These are phyloP conservation scores for Rhizopus stolonifer DNA, from an alignment of 371 early-diverging fungal genomes.

Conservation along the genomic window DNA sequence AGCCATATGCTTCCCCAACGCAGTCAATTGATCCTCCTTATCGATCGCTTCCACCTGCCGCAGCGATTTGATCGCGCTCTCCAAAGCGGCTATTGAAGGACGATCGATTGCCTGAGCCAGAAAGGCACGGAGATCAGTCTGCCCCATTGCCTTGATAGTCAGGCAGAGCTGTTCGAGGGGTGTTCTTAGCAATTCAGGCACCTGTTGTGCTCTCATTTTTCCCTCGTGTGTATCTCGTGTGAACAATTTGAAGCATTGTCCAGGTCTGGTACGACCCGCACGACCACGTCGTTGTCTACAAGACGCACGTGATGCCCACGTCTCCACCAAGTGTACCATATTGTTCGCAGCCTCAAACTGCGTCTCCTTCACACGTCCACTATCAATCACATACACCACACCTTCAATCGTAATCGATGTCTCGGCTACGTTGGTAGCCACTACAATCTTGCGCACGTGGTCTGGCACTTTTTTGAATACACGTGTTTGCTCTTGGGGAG, in stretches of 20 bases:
- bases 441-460: conserved; percentile 82
- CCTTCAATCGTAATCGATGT: conserved; percentile 91
- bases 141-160: conserved; percentile 76
- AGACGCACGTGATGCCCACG: conserved; percentile 74
- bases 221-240: conserved; percentile 46
- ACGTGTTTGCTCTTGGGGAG: conserved; percentile 67
- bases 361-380: conserved; percentile 85
- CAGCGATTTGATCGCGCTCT: conserved; percentile 58
- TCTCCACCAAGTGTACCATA: conserved; percentile 56
- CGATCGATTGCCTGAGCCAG: conserved; percentile 72
- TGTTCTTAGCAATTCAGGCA: conserved; percentile 78
- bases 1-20: conserved; percentile 87
- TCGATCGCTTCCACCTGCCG: conserved; percentile 62
- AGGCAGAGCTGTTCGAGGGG: conserved; percentile 84
- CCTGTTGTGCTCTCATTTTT: conserved; percentile 63
- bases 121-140: conserved; percentile 57
- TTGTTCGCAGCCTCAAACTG: conserved; percentile 60
- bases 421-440: conserved; percentile 96
- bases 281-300: conserved; percentile 90
- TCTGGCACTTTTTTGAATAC: conserved; percentile 60
- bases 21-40: conserved; percentile 61
- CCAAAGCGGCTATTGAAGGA: conserved; percentile 65
- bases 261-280: conserved; percentile 88
- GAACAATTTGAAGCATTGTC: conserved; percentile 77
- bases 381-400: conserved; percentile 92